phyloP scores from a whole-genome alignment of 192 early-diverging fungal species.

The Funneliformis geosporum region DNA sequence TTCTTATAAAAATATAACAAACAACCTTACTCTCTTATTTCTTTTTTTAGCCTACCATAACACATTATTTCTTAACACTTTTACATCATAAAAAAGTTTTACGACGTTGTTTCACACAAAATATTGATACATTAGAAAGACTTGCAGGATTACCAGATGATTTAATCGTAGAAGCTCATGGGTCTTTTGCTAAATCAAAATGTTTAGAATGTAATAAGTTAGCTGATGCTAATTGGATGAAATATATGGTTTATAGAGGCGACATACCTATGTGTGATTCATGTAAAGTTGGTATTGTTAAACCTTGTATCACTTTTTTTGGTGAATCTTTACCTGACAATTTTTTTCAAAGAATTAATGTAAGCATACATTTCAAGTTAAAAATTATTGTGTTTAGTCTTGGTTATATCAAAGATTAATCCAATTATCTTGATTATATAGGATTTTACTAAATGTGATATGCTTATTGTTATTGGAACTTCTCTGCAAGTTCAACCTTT shows the following conservation, averaged over 20 bases:
- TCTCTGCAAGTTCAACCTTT: slow-evolving; percentile 91
- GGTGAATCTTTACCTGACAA: slow-evolving; percentile 83
- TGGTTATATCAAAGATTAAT: not conserved
- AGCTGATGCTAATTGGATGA: slow-evolving; percentile 44
- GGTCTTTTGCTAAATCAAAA: slow-evolving; percentile 80
- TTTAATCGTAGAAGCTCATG: slow-evolving; percentile 90
- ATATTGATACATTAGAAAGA: slow-evolving; percentile 95
- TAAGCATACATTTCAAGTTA: slow-evolving; percentile 34
- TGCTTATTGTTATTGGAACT: slow-evolving; percentile 94
- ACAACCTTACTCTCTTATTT: not conserved
- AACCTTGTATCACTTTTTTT: slow-evolving; percentile 97
- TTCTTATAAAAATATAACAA: not conserved
- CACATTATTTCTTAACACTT: slow-evolving; percentile 86
- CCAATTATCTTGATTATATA: slow-evolving; percentile 24
- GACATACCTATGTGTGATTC: slow-evolving; percentile 68
- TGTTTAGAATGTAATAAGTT: slow-evolving; percentile 66
- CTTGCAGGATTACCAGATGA: slow-evolving; percentile 72
- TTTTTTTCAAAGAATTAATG: slow-evolving; percentile 61
- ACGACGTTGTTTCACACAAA: slow-evolving; percentile 89
- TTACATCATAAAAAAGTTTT: slow-evolving; percentile 72
- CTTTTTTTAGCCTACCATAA: slow-evolving; percentile 67
- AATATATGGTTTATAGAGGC: slow-evolving; percentile 53
- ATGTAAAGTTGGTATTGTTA: slow-evolving; percentile 71
- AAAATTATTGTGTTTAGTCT: not conserved
- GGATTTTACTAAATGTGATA: slow-evolving; percentile 79